Base-by-base conservation (phyloP, 2,329 filamentous ascomycete genomes). In the Cytospora mali region DNA sequence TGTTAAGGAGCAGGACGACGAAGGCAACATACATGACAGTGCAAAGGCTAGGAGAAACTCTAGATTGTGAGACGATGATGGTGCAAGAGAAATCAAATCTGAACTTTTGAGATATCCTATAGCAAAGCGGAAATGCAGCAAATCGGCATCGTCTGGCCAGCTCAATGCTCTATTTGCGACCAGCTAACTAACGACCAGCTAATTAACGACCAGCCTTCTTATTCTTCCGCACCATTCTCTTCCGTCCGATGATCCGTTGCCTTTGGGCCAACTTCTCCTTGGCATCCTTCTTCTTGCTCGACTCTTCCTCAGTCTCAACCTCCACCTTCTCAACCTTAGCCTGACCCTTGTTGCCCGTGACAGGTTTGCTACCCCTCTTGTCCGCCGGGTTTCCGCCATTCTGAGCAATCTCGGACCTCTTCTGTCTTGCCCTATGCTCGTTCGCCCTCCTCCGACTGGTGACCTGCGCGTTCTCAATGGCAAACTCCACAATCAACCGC, bases 381-480 rank as follows among this genome's bases (percentile, higher is more conserved):
- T 71, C 76, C 46, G 72, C 73, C 69, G 79, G 56, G 74, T 14
- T 64, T 51, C 49, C 55, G 16, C 49, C 58, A 50, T 64, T 50
- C 60, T 69, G 53, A 46, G 61, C 42, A 49, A 57, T 33, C 62
- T 66, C 61, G 23, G 53, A 58, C 49, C 28, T 51, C 16, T 33
- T 61, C 49, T 60, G 35, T 33, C 62, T 74, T 59, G 64, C 65
- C 64, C 78, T 78, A 49, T 78, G 75, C 72, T 92, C 88, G 55
- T 80, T 80, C 65, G 88, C 86, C 65, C 81, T 85, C 60, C 96
- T 84, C 67, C 95, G 84, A 68, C 88, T 85, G n/a, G 99, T 89
- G 1, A 99, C 95, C 71, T 97, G 93, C 1, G 92, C 93, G 71
- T 99, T 99, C 77, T 99, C 95, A 74, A 99, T 97, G 23, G 95